Conservation (phyloP, 495 filamentous ascomycete species). For the Tuber melanosporum region DNA sequence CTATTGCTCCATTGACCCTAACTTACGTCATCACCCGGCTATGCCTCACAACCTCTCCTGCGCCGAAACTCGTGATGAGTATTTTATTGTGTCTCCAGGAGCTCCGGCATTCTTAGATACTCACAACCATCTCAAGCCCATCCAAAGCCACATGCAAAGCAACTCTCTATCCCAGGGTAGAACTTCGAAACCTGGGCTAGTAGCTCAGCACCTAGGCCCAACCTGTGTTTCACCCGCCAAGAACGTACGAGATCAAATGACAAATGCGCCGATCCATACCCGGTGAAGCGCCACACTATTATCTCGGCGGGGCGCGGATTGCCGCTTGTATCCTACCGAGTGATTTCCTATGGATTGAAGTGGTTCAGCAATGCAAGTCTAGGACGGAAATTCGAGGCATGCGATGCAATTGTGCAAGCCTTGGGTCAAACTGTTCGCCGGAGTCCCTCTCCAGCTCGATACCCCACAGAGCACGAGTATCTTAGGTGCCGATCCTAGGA, state of each 20-base stretch:
- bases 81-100: neutral
- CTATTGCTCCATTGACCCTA: neutral
- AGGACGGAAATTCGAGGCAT: neutral
- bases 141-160: neutral
- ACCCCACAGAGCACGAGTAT: neutral
- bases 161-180: no score
- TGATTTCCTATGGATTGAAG: neutral
- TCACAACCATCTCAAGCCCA: neutral
- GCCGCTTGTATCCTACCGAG: conserved; percentile 1
- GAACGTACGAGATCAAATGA: neutral
- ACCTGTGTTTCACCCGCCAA: neutral
- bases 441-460: neutral
- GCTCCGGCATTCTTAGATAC: neutral
- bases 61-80: neutral
- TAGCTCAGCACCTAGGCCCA: neutral
- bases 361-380: neutral
- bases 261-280: neutral
- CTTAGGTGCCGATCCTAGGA: neutral
- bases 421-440: neutral
- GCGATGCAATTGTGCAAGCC: neutral
- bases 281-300: neutral
- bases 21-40: neutral
- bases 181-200: neutral
- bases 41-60: neutral
- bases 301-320: neutral